These are phyloP conservation scores for Papilionanthe hybrid DNA, from an alignment of 116 monocot species.

Conservation along the genomic window DNA sequence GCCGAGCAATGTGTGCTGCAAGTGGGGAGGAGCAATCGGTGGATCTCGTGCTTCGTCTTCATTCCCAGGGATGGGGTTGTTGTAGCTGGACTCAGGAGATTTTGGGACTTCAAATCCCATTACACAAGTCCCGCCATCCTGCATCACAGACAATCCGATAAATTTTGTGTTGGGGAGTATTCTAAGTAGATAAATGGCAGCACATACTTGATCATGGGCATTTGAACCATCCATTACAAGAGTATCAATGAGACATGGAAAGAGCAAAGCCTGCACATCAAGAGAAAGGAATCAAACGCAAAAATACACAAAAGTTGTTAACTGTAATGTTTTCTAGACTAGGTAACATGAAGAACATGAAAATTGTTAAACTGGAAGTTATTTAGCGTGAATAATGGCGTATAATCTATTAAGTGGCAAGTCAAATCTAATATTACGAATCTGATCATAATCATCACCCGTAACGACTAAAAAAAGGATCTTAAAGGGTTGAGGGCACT, in stretches of 20 bases:
- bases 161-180: background rate
- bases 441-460: too few relatives aligned
- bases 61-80: constrained; percentile 27
- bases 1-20: constrained; percentile 49
- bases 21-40: constrained; percentile 52
- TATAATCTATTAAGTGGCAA: too few relatives aligned
- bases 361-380: too few relatives aligned
- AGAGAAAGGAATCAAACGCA: background rate
- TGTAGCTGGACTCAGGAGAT: constrained; percentile 67
- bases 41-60: constrained; percentile 69
- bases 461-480: too few relatives aligned
- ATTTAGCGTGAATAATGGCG: too few relatives aligned
- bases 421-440: too few relatives aligned
- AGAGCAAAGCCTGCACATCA: background rate
- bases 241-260: background rate
- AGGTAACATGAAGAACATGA: too few relatives aligned
- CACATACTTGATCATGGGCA: constrained; percentile 3
- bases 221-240: background rate
- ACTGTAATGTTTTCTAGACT: too few relatives aligned
- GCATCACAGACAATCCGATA: background rate
- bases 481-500: background rate
- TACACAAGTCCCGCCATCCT: constrained; percentile 41
- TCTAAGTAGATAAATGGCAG: background rate
- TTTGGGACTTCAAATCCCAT: constrained; percentile 67
- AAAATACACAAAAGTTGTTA: background rate